These are phyloP conservation scores for Chlamydomonas sphaeroides DNA, from an alignment of 139 green algal species.

Conservation along the genomic window DNA sequence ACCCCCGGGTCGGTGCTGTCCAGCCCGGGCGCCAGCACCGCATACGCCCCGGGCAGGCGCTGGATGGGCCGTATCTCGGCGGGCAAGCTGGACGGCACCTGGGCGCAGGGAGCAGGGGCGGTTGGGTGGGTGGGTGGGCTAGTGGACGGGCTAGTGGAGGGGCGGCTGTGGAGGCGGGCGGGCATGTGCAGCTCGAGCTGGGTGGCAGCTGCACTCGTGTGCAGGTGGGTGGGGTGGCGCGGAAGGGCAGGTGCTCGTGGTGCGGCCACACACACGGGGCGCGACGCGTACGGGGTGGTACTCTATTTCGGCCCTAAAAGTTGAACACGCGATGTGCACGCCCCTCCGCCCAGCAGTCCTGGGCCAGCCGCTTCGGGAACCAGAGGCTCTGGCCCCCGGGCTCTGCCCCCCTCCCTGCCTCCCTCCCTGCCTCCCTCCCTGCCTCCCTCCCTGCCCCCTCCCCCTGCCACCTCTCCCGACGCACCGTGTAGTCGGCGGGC, in stretches of 20 bases:
- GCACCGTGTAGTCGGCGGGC: conserved; percentile 47
- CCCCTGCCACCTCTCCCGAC: neutral
- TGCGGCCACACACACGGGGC: no score
- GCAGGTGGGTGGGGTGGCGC: no score
- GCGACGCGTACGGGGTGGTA: no score
- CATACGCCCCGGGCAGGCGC: conserved; percentile 9
- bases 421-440: neutral
- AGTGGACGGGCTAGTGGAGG: no score
- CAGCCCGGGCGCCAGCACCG: neutral
- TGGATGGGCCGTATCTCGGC: conserved; percentile 33
- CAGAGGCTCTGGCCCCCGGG: neutral
- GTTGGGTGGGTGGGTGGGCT: neutral
- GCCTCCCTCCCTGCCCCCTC: neutral
- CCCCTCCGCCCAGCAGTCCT: no score
- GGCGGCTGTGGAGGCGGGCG: neutral
- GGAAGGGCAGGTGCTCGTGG: no score
- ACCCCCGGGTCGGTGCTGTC: conserved; percentile 16
- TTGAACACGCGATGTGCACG: no score
- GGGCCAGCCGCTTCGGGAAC: no score
- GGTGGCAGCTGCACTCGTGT: neutral
- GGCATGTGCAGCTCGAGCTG: neutral
- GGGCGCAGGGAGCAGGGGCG: neutral
- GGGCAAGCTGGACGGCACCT: conserved; percentile 14
- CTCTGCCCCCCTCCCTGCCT: neutral
- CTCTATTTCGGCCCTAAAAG: no score